phyloP scores from a whole-genome alignment of 2,329 filamentous ascomycete genomes.

The Ophiostoma tasmaniense region DNA sequence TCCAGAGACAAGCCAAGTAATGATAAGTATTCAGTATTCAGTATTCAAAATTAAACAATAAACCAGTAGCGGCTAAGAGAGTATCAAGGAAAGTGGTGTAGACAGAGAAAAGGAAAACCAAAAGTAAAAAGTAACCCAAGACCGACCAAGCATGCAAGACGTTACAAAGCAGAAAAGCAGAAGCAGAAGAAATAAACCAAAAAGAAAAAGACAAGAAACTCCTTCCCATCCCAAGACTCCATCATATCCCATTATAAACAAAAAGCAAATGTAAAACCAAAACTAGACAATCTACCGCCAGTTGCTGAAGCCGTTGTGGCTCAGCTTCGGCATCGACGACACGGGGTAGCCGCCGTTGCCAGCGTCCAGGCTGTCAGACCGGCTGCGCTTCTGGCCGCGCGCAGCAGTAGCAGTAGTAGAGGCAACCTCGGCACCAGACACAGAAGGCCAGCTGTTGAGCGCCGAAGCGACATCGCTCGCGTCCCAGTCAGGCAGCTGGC shows the following conservation, averaged over 20 bases:
- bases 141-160: background rate
- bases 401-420: slow-evolving; percentile 8
- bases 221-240: too few relatives aligned
- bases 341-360: slow-evolving; percentile 20
- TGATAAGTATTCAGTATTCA: background rate
- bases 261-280: slow-evolving; percentile 12
- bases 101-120: background rate
- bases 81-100: slow-evolving; percentile 15
- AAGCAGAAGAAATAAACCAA: background rate
- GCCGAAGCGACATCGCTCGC: slow-evolving; percentile 22
- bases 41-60: background rate
- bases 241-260: slow-evolving; percentile 13
- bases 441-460: slow-evolving; percentile 17
- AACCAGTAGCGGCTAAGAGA: slow-evolving; percentile 9
- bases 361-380: slow-evolving; percentile 27
- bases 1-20: background rate
- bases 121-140: background rate
- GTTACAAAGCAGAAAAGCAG: background rate
- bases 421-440: slow-evolving; percentile 13
- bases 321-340: slow-evolving; percentile 20
- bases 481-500: slow-evolving; percentile 21
- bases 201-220: background rate
- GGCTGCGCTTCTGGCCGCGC: slow-evolving; percentile 27
- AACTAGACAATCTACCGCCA: slow-evolving; percentile 15
- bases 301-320: slow-evolving; percentile 21